Base-by-base conservation (phyloP, 352 stramenopile genomes). In the Blastocystis sp. region DNA sequence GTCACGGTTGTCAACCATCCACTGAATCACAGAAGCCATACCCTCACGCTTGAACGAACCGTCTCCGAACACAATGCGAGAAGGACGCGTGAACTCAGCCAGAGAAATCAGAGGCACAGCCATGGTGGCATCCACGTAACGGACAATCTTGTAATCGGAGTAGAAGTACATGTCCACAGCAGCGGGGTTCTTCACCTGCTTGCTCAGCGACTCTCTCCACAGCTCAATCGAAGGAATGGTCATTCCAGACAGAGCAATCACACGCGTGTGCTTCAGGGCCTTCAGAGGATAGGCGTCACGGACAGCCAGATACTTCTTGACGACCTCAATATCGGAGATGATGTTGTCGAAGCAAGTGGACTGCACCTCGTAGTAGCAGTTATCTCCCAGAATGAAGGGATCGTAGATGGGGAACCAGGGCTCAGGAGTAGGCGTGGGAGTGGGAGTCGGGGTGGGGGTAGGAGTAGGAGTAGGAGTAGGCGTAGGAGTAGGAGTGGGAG, bases 331-430 rank as follows among this genome's bases (percentile, higher is more conserved):
- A 16, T 72, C 61, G 18, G 32, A 7, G 36, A 72, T 72, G 18
- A 72, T 27, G 1, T 72, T 36, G 8, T 49, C 11, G 29, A 29
- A 46, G 40, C 61, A 72, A 51, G 34, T 49, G 0, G 6, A 24
- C 6, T 7, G 32, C 0, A 7, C 32, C n/a, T 3, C 61, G 21
- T 72, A 72, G 32, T 72, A 29, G 61, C 34, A 53, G 42, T 72
- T 72, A 72, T 72, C 61, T 51, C 61, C 61, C 0, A 53, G 61
- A 72, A 72, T 72, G 61, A 72, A 72, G 7, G 61, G 61, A 53
- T 72, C 61, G 4, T 72, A 72, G 61, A 72, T 72, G 36, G 61
- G 61, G 40, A 72, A 72, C 61, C 61, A 72, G 4, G 61, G 61
- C 40, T 72, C 61, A 24, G 53, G 53, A 63, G 53, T 63, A 63